A percentile compares a stretch with the other conserved stretches of the same genome.
These are phyloP conservation scores for Lactifluus piperatus DNA, from an alignment of 768 basidiomycete genomes.

Conservation along the genomic window DNA sequence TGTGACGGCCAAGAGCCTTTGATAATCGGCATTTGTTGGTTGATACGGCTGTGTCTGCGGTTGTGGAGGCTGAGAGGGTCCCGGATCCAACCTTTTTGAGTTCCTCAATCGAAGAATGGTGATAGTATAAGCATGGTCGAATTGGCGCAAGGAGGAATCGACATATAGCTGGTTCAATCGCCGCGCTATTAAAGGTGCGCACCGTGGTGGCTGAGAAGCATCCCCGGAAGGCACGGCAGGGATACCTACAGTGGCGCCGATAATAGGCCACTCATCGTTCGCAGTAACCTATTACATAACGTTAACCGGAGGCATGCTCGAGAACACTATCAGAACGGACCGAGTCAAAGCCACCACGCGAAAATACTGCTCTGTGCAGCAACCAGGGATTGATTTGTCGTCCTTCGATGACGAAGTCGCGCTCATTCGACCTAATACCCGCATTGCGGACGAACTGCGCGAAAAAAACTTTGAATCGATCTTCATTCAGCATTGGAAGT, in stretches of 20 bases:
- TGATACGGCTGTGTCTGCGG: conserved; percentile 3
- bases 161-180: conserved; percentile 4
- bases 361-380: conserved; percentile 1
- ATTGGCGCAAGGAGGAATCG: not conserved
- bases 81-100: not conserved
- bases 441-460: not conserved
- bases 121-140: not conserved
- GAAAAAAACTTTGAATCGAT: conserved; percentile 2
- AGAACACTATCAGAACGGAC: not conserved
- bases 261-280: conserved; percentile 9
- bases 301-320: not conserved
- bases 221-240: not conserved
- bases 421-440: not conserved
- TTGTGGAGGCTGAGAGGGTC: not conserved
- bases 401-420: conserved; percentile 1
- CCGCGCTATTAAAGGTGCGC: not conserved
- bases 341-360: not conserved
- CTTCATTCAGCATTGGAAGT: not conserved
- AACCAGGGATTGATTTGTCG: not conserved
- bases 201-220: not conserved
- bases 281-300: not conserved
- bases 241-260: conserved; percentile 5
- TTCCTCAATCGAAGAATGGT: not conserved
- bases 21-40: conserved; percentile 12
- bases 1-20: conserved; percentile 5